phyloP scores from a whole-genome alignment of 2,329 filamentous ascomycete genomes.

The Trichophyton simii region DNA sequence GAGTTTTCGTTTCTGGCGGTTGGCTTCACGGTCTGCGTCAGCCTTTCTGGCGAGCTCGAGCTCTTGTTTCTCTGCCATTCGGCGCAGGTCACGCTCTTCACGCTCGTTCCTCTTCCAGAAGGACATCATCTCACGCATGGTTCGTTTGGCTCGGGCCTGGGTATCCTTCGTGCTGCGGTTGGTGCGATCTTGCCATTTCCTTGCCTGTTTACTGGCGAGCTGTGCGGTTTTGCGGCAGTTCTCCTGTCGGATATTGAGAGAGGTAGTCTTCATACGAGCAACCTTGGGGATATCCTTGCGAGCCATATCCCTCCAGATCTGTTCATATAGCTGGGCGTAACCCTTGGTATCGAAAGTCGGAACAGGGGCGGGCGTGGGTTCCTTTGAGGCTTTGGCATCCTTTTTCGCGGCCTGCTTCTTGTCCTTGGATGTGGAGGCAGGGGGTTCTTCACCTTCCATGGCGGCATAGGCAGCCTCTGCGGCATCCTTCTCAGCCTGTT shows the following conservation, averaged over 20 bases:
- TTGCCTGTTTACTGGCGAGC: slow-evolving; percentile 89
- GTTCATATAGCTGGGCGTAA: slow-evolving; percentile 93
- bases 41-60: slow-evolving; percentile 93
- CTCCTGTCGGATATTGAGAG: slow-evolving; percentile 75
- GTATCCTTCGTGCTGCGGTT: slow-evolving; percentile 99
- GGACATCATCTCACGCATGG: slow-evolving; percentile 98
- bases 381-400: slow-evolving; percentile 31
- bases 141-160: slow-evolving; percentile 89
- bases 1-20: slow-evolving; percentile 93
- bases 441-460: slow-evolving; percentile 33
- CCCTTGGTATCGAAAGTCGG: slow-evolving; percentile 73
- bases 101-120: slow-evolving; percentile 99
- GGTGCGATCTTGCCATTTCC: slow-evolving; percentile 90
- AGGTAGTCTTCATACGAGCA: slow-evolving; percentile 74
- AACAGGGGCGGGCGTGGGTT: slow-evolving; percentile 39
- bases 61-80: slow-evolving; percentile 89
- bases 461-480: slow-evolving; percentile 82
- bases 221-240: slow-evolving; percentile 97
- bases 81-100: slow-evolving; percentile 86
- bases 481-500: slow-evolving; percentile 57
- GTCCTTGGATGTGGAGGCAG: slow-evolving; percentile 46
- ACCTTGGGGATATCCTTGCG: slow-evolving; percentile 90
- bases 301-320: slow-evolving; percentile 91
- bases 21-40: slow-evolving; percentile 93
- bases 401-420: slow-evolving; percentile 34